Percentiles rank a stretch among this genome's conserved stretches.
phyloP scores from a whole-genome alignment of 1,284 basidiomycete species.

The Fistulina hepatica region DNA sequence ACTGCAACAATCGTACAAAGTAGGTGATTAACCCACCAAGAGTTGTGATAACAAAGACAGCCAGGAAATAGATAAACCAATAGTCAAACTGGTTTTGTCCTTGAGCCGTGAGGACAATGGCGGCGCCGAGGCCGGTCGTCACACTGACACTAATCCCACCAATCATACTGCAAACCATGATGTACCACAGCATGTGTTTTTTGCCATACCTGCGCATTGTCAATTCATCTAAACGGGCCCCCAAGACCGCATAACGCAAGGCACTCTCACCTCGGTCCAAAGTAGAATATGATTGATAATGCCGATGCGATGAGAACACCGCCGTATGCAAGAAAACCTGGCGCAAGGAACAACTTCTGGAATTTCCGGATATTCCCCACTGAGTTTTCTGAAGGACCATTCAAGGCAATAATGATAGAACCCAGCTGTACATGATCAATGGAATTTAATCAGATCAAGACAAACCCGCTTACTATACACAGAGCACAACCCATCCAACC shows the following conservation, averaged over 20 bases:
- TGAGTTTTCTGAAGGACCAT: constrained; percentile 73
- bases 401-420: constrained; percentile 75
- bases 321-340: constrained; percentile 79
- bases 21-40: constrained; percentile 38
- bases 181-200: constrained; percentile 94
- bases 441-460: constrained; percentile 1
- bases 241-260: constrained; percentile 15
- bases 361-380: constrained; percentile 77
- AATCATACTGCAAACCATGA: constrained; percentile 89
- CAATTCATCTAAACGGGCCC: not conserved
- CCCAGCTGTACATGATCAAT: constrained; percentile 47
- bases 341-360: constrained; percentile 74
- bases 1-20: constrained; percentile 27
- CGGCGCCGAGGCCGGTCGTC: constrained; percentile 86
- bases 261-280: constrained; percentile 68
- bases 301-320: constrained; percentile 51
- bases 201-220: constrained; percentile 62
- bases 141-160: constrained; percentile 95
- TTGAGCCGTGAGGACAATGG: constrained; percentile 79
- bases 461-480: constrained; percentile 52
- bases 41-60: constrained; percentile 79
- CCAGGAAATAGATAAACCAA: constrained; percentile 84
- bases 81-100: constrained; percentile 80
- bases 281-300: constrained; percentile 65
- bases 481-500: constrained; percentile 90